These are phyloP conservation scores for Candida chauliodis DNA, from an alignment of 805 yeast genomes.

Conservation along the genomic window DNA sequence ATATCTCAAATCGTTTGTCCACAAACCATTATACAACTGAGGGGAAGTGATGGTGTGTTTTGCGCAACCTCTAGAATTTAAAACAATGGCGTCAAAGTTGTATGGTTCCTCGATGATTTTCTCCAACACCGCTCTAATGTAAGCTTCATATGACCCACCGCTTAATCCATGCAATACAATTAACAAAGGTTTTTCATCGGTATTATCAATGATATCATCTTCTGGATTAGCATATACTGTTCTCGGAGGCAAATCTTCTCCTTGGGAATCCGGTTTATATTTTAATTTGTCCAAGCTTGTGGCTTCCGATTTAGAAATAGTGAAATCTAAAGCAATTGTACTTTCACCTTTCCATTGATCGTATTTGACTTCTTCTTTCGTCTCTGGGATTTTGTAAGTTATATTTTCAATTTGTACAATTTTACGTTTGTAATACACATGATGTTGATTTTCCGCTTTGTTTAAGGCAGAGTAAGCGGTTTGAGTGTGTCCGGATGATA, in stretches of 20 bases:
- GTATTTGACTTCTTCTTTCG: constrained; percentile 28
- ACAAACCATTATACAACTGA: constrained; percentile 60
- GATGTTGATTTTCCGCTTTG: constrained; percentile 38
- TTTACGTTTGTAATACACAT: constrained; percentile 44
- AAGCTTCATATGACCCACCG: constrained; percentile 78
- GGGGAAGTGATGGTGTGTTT: constrained; percentile 70
- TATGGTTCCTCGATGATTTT: constrained; percentile 37
- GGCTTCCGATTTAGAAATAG: constrained; percentile 11
- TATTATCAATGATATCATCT: constrained; percentile 36
- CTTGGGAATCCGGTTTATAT: constrained; percentile 43
- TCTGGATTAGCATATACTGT: constrained; percentile 55
- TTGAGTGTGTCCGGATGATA: constrained; percentile 48
- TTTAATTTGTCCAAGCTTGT: constrained; percentile 21
- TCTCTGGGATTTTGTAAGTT: constrained; percentile 19
- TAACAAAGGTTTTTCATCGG: constrained; percentile 52
- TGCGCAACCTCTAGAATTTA: constrained; percentile 76
- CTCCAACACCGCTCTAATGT: constrained; percentile 53
- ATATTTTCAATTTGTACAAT: constrained; percentile 29
- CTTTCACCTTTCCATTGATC: constrained; percentile 42
- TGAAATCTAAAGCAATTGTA: constrained; percentile 50
- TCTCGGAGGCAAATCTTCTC: constrained; percentile 61
- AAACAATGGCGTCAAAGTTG: constrained; percentile 52
- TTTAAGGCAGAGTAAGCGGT: constrained; percentile 46
- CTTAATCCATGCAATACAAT: constrained; percentile 70
- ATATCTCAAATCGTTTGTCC: constrained; percentile 67